A percentile compares a stretch with the other conserved stretches of the same genome.
phyloP scores from a whole-genome alignment of 192 early-diverging fungal species.

The Rhizoclosmatium globosum region DNA sequence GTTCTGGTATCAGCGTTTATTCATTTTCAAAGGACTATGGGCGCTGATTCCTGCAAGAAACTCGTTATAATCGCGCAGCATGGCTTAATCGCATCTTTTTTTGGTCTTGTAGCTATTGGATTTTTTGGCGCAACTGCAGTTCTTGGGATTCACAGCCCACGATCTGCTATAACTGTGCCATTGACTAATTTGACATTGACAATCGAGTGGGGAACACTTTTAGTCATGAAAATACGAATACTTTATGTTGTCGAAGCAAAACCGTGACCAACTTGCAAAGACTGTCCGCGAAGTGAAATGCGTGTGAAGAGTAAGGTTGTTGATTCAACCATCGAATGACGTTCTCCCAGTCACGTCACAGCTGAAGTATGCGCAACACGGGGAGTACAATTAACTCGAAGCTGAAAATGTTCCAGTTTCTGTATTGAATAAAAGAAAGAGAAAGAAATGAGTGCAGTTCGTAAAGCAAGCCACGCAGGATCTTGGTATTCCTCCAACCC shows the following conservation, averaged over 20 bases:
- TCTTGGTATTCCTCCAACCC: conserved; percentile 54
- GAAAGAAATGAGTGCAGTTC: background rate
- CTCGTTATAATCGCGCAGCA: background rate
- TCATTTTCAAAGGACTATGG: background rate
- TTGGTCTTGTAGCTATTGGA: background rate
- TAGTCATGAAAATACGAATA: background rate
- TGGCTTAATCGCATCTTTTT: background rate
- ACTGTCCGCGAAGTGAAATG: too few species aligned
- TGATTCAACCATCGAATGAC: too few species aligned
- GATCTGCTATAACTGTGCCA: background rate
- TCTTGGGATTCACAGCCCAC: background rate
- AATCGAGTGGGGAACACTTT: background rate
- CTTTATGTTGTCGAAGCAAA: background rate
- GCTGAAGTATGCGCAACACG: background rate
- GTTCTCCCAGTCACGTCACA: background rate
- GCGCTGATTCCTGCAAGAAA: background rate
- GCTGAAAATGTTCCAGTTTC: too few species aligned
- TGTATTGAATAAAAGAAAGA: background rate
- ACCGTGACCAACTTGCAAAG: background rate
- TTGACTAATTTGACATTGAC: background rate
- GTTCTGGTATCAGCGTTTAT: background rate
- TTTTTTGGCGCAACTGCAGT: background rate
- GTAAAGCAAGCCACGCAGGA: conserved; percentile 54
- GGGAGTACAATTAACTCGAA: too few species aligned
- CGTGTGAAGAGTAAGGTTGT: too few species aligned